A percentile compares a stretch with the other conserved stretches of the same genome.
phyloP scores from a whole-genome alignment of 2,329 filamentous ascomycete genomes.

The Blumeriella jaapii region DNA sequence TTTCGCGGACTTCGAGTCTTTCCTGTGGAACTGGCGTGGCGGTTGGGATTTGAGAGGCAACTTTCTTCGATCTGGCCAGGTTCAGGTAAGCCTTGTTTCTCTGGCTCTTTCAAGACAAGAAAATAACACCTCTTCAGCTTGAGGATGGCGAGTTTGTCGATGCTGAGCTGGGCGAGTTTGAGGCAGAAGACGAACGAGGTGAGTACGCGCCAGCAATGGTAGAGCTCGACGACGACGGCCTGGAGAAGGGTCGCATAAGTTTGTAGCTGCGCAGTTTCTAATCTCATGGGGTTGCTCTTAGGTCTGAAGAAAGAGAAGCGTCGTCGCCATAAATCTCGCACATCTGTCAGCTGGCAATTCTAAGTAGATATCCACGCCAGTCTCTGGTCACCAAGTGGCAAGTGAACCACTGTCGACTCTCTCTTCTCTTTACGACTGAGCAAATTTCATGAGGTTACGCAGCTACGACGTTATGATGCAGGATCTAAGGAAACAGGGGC shows the following conservation, averaged over 20 bases:
- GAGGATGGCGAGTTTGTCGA: conserved; percentile 39
- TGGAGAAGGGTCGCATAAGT: conserved; percentile 25
- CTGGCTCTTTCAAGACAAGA: too few relatives aligned
- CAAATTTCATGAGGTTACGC: conserved; percentile 9
- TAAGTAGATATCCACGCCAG: conserved; percentile 2
- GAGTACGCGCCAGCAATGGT: conserved; percentile 27
- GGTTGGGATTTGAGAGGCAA: conserved; percentile 45
- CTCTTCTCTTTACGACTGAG: conserved; percentile 7
- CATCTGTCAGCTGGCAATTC: conserved; percentile 13
- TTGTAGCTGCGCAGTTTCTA: conserved; percentile 17
- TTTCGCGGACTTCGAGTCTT: conserved; percentile 38
- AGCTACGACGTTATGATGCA: conserved; percentile 11
- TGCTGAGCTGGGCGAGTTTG: conserved; percentile 37
- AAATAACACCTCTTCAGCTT: conserved; percentile 38
- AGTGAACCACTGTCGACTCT: conserved; percentile 11
- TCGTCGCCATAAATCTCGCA: conserved; percentile 11
- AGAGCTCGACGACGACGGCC: conserved; percentile 25
- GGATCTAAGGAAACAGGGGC: conserved; percentile 5
- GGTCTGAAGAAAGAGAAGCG: conserved; percentile 10
- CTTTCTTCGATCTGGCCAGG: conserved; percentile 36
- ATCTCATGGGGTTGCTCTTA: conserved; percentile 14
- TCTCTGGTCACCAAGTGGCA: conserved; percentile 6
- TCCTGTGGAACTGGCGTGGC: conserved; percentile 31
- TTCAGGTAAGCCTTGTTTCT: background rate
- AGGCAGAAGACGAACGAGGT: conserved; percentile 37